phyloP scores from a whole-genome alignment of 2,329 filamentous ascomycete genomes.

The Dothideomycetidae sp. region DNA sequence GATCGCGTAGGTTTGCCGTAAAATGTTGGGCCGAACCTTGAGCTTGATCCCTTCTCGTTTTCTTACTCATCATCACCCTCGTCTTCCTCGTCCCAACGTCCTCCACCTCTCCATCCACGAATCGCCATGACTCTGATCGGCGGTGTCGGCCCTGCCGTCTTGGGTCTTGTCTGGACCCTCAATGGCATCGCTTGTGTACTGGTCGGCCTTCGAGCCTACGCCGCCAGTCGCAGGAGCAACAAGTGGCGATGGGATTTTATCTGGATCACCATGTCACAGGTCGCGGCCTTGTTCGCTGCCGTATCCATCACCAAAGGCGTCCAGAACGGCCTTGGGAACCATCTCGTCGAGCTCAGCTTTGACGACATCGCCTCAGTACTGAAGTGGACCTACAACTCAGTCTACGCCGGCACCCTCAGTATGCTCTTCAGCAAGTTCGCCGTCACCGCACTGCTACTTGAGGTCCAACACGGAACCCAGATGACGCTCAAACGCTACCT shows the following conservation, averaged over 20 bases:
- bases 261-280: slow-evolving; percentile 3
- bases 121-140: too few relatives aligned
- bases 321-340: slow-evolving; percentile 4
- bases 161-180: slow-evolving; percentile 4
- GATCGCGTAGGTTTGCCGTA: too few relatives aligned
- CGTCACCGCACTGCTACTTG: slow-evolving; percentile 5
- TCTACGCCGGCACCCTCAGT: too few relatives aligned
- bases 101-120: too few relatives aligned
- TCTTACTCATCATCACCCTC: too few relatives aligned
- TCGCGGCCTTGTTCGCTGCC: background rate
- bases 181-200: background rate
- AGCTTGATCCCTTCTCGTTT: too few relatives aligned
- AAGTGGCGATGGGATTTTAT: slow-evolving; percentile 6
- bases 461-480: slow-evolving; percentile 1
- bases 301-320: background rate
- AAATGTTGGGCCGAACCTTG: too few relatives aligned
- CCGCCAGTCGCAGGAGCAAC: slow-evolving; percentile 1
- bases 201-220: slow-evolving; percentile 2
- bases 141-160: too few relatives aligned
- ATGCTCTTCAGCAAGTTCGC: slow-evolving; percentile 7
- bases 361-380: too few relatives aligned
- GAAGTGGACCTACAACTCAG: too few relatives aligned
- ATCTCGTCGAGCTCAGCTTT: too few relatives aligned
- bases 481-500: background rate
- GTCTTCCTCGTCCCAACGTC: too few relatives aligned